Conservation (phyloP, 225 moss, liverwort and hornwort species). For the Physcomitrium patens region DNA sequence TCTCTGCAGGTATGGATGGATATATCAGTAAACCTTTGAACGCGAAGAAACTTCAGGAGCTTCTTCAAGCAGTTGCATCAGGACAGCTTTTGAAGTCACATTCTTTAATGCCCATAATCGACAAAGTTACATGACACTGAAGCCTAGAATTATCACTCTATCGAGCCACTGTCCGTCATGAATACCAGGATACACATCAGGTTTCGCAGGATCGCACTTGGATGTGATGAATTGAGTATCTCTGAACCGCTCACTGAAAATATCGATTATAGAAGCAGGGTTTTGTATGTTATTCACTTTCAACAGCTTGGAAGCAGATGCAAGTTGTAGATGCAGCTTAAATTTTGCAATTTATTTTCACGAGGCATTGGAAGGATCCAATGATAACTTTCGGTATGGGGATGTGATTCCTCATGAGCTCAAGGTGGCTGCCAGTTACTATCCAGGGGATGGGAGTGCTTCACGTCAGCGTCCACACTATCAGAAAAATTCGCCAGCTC, state of each 20-base stretch:
- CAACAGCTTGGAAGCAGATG: background rate
- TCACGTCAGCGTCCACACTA: background rate
- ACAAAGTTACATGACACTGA: conserved; percentile 10
- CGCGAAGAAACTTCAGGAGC: conserved; percentile 50
- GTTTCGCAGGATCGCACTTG: background rate
- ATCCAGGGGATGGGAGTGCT: conserved; percentile 5
- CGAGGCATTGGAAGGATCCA: conserved; percentile 8
- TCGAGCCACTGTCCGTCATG: conserved; percentile 21
- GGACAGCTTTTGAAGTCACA: conserved; percentile 32
- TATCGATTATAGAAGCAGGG: background rate
- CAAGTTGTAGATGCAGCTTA: conserved; percentile 2
- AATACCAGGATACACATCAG: background rate
- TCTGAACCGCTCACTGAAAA: background rate
- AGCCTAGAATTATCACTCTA: background rate
- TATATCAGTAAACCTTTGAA: conserved; percentile 54
- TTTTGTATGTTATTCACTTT: conserved; percentile 10
- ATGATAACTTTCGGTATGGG: background rate
- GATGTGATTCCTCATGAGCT: background rate
- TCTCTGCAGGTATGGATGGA: conserved; percentile 51
- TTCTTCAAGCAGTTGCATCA: conserved; percentile 36
- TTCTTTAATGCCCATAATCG: background rate
- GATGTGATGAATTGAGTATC: background rate
- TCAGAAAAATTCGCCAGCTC: conserved; percentile 11
- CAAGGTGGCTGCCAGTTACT: background rate
- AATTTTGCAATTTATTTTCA: background rate